Evolutionary conservation across 176 grass and related monocot species (phyloP), one percentile per base, ranked within the genome.

Genomic region (Triticum monococcum): DNA sequence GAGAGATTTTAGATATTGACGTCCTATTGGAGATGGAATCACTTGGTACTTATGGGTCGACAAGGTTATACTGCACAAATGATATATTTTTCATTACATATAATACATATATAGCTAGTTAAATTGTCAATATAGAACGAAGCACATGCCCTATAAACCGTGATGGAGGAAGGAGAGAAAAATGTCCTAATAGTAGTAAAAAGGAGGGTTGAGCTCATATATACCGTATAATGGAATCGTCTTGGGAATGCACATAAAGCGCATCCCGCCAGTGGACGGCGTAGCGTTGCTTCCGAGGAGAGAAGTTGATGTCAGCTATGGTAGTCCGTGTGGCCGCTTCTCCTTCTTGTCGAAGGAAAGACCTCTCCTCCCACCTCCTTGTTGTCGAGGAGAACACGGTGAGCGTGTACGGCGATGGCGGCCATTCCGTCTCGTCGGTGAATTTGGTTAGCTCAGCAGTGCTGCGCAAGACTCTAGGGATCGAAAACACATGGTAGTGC

Each of bases 181-280:
- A 52, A 52, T 52, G 48, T 52, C 48, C 48, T 4, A 48, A 1
- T 48, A 45, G 38, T 45, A 13, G 45, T 46, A 52, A 17, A 52
- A 52, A 52, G 48, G 32, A 17, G 16, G 66, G 32, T 18, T 69
- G 66, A 36, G 48, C 4, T 52, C 48, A 38, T 9, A 20, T 1
- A 33, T 68, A 82, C 80, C 81, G 68, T n/a, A 83, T 72, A 3
- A 72, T 24, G 54, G 81, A 71, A 71, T 83, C 22, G 1, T 40
- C 23, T 60, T 25, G 22, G 17, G 22, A 83, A 83, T 59, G 67
- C 66, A 83, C 48, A 8, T 83, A 83, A 9, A 83, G 81, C 24
- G 31, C 48, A 38, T 32, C 66, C 2, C 31, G 66, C 8, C 50
- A 38, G 35, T 38, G 59, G 12, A 48, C 66, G 4, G 11, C 20